Conservation (phyloP, 768 basidiomycete species). For the Amanita pallidorosea region DNA sequence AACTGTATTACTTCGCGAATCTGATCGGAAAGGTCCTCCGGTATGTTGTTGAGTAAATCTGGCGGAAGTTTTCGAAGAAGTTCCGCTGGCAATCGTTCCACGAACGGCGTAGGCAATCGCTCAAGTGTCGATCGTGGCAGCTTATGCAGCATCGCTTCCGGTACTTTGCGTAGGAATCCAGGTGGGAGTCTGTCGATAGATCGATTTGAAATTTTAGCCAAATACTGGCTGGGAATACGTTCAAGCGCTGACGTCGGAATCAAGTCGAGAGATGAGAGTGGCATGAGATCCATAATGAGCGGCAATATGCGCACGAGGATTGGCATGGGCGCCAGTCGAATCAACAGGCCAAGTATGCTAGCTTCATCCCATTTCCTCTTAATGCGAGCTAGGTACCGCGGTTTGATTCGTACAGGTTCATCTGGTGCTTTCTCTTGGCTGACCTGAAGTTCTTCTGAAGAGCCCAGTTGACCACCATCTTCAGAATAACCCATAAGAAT, state of each 20-base stretch:
- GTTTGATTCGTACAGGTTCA: not conserved
- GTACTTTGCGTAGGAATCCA: not conserved
- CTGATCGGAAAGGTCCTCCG: too few relatives aligned
- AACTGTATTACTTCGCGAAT: too few relatives aligned
- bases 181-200: not conserved
- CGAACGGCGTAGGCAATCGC: not conserved
- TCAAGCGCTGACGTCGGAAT: not conserved
- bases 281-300: not conserved
- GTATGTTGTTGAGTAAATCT: not conserved
- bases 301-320: not conserved
- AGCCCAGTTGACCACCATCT: not conserved
- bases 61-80: not conserved
- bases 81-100: not conserved
- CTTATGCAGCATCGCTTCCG: not conserved
- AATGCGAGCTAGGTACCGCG: not conserved
- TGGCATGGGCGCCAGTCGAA: not conserved
- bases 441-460: not conserved
- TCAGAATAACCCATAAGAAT: not conserved
- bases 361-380: not conserved
- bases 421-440: not conserved
- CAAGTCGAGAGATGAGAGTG: not conserved
- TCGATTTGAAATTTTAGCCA: not conserved
- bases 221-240: not conserved
- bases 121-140: not conserved
- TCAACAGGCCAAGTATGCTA: not conserved